Evolutionary conservation across 2,329 filamentous ascomycete species (phyloP), one percentile per base, ranked within the genome.

Genomic region (Colletotrichum sojae): DNA sequence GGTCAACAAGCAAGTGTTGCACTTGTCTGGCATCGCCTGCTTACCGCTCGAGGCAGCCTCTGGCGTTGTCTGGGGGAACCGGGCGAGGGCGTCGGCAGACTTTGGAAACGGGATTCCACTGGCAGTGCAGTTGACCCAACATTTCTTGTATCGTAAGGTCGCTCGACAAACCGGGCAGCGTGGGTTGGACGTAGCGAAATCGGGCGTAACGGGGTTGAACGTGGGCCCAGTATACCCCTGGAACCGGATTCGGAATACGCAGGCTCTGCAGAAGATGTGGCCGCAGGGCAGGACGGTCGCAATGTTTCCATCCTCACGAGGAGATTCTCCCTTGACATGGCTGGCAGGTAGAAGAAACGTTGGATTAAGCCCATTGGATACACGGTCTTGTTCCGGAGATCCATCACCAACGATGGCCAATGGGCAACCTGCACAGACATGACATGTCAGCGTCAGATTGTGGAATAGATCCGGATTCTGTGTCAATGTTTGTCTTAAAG

Each of bases 191-290:
- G 16, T 58, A 6, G 31, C 43, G 5, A 25, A 25, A 25, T 25
- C 5, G 22, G 22, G 22, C 22, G 22, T 25, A 25, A 25, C 5
- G 22, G 5, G 3, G 22, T 25, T 25, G 22, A 52, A 5, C 20
- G 20, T 22, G 8, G 56, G 12, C 16, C 40, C 12, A 27, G 48
- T 20, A 6, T 39, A 60, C 5, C 18, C 63, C 1, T 20, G 15
- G 46, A 46, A 54, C 25, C 25, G 46, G 2, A 66, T 18, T 6
- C 18, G n/a, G 48, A 53, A 53, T 6, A 66, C 3, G 16, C 63
- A 66, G 12, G 13, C 18, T 54, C 36, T 66, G 16, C 63, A 66
- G 15, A 66, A 46, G 15, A 66, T 61, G 39, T 66, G 63, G 40
- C 45, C 63, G 36, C 63, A 66, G 12, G 63, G 63, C 12, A 60